A percentile compares a stretch with the other conserved stretches of the same genome.
These are phyloP conservation scores for Erysimum cheiranthoides DNA, from an alignment of 345 rosid genomes.

Conservation along the genomic window DNA sequence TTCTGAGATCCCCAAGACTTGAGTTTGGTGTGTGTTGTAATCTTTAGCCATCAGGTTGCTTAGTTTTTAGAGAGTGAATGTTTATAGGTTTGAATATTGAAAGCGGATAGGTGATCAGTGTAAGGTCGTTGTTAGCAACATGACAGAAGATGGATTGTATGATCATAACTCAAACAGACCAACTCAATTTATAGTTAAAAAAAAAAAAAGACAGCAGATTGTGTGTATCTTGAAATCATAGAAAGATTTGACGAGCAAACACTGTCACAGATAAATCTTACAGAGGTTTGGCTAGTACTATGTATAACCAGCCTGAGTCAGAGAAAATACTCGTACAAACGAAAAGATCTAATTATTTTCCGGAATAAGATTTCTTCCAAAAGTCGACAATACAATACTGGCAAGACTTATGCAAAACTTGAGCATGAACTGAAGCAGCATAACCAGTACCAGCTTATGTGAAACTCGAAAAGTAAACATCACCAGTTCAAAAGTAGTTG, in stretches of 20 bases:
- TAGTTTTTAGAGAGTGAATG: conserved; percentile 41
- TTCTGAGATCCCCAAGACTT: conserved; percentile 26
- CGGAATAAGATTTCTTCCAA: conserved; percentile 40
- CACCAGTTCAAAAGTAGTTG: conserved; percentile 74
- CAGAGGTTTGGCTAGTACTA: conserved; percentile 33
- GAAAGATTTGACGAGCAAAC: conserved; percentile 19
- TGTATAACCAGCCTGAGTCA: conserved; percentile 28
- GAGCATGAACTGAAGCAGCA: conserved; percentile 33
- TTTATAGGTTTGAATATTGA: conserved; percentile 43
- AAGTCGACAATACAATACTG: conserved; percentile 32
- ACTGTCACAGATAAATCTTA: conserved; percentile 18
- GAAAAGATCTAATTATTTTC: conserved; percentile 37
- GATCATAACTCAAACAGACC: conserved; percentile 10
- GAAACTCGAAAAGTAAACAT: conserved; percentile 17
- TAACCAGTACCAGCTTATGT: conserved; percentile 35
- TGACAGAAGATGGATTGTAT: conserved; percentile 37
- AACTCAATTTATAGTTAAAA: conserved; percentile 29
- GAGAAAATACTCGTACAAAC: conserved; percentile 26
- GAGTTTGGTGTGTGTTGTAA: conserved; percentile 43
- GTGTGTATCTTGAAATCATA: conserved; percentile 18
- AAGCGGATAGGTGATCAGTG: conserved; percentile 36
- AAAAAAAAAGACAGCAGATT: background rate
- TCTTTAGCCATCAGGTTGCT: conserved; percentile 39
- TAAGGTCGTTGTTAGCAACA: conserved; percentile 34
- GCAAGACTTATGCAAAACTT: conserved; percentile 29